phyloP scores from a whole-genome alignment of 1,139 yeast species.

The Candida anutae region DNA sequence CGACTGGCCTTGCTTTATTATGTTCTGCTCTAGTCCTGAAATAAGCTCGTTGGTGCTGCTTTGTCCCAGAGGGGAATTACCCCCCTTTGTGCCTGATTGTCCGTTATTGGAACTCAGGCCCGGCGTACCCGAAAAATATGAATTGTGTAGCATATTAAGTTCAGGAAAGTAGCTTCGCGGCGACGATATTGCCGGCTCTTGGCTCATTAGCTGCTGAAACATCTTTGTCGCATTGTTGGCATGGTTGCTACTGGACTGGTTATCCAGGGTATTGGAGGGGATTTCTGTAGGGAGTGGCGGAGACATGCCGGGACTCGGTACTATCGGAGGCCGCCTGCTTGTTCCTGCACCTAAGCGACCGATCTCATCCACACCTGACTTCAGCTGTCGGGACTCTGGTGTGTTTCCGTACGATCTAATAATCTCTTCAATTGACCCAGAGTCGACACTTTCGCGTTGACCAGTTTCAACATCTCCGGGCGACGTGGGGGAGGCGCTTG shows the following conservation, averaged over 20 bases:
- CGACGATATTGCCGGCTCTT: slow-evolving; percentile 17
- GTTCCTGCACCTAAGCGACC: no score
- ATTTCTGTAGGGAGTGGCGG: slow-evolving; percentile 2
- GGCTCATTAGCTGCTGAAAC: slow-evolving; percentile 25
- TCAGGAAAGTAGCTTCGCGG: slow-evolving; percentile 31
- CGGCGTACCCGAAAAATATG: not conserved
- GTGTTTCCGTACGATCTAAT: slow-evolving; percentile 24
- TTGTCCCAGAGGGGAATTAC: not conserved
- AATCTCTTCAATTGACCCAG: slow-evolving; percentile 30
- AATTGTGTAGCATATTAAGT: slow-evolving; percentile 9
- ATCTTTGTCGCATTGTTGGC: slow-evolving; percentile 22
- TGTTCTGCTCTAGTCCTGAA: slow-evolving; percentile 34
- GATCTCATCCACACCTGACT: not conserved
- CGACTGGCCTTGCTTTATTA: slow-evolving; percentile 45
- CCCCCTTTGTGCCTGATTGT: not conserved
- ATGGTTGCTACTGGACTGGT: no score
- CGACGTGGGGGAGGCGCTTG: slow-evolving; percentile 1
- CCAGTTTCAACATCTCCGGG: not conserved
- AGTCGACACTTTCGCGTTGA: slow-evolving; percentile 7
- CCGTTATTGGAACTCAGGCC: not conserved
- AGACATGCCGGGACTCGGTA: no score
- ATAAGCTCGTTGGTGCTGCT: slow-evolving; percentile 12
- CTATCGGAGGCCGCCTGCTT: no score
- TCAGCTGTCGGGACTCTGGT: slow-evolving; percentile 5
- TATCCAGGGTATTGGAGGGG: slow-evolving; percentile 7